Percentiles rank a stretch among this genome's conserved stretches.
phyloP scores from a whole-genome alignment of 768 basidiomycete species.

The Boletus pseudopeckii region DNA sequence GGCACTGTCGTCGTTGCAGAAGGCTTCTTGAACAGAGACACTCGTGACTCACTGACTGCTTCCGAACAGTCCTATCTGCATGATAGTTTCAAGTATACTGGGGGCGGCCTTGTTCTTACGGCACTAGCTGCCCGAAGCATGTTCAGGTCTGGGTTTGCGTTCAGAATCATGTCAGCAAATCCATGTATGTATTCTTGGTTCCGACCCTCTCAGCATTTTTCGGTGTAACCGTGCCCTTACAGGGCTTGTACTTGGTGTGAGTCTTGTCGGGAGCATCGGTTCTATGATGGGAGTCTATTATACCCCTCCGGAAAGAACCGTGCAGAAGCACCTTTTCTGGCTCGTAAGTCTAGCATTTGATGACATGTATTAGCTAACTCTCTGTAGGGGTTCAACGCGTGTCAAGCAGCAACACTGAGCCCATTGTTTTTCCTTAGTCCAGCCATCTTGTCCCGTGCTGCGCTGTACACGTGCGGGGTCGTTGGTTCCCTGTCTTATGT shows the following conservation, averaged over 20 bases:
- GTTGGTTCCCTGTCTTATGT: constrained; percentile 86
- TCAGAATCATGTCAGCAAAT: constrained; percentile 78
- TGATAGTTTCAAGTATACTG: constrained; percentile 80
- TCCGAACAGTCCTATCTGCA: constrained; percentile 70
- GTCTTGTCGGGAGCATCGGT: constrained; percentile 75
- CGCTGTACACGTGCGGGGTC: constrained; percentile 81
- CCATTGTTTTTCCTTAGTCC: constrained; percentile 89
- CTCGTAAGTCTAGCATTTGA: constrained; percentile 43
- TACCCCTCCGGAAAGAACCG: constrained; percentile 71
- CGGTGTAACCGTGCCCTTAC: background rate
- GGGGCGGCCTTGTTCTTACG: constrained; percentile 71
- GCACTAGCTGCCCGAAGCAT: constrained; percentile 77
- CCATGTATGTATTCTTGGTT: constrained; percentile 53
- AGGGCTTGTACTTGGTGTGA: constrained; percentile 82
- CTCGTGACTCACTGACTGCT: constrained; percentile 58
- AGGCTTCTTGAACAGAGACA: constrained; percentile 73
- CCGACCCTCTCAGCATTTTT: background rate
- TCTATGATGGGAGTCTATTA: constrained; percentile 81
- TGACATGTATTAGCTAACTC: constrained; percentile 1
- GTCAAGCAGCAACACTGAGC: constrained; percentile 81
- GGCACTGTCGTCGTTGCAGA: constrained; percentile 64
- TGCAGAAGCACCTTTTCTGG: constrained; percentile 82
- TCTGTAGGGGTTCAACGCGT: constrained; percentile 73
- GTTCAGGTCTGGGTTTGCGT: constrained; percentile 65
- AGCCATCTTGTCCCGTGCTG: constrained; percentile 81